phyloP scores from a whole-genome alignment of 2,329 filamentous ascomycete species.

The Penicillium sp. region DNA sequence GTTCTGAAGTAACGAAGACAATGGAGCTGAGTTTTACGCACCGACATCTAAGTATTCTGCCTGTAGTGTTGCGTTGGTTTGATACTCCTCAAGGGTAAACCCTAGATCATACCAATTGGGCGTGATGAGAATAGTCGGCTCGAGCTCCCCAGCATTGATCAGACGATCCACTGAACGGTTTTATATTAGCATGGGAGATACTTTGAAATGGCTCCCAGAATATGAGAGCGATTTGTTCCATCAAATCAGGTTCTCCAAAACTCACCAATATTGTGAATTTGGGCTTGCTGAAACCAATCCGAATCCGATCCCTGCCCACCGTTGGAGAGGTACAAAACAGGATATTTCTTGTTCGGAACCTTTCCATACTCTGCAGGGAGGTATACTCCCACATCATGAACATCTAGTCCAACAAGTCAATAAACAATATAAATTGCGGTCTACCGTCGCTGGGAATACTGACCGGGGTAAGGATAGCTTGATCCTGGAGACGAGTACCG shows the following conservation, averaged over 20 bases:
- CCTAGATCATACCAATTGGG: not conserved
- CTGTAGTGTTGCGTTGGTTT: not conserved
- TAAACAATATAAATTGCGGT: not conserved
- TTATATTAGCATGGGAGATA: not conserved
- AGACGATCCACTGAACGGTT: not conserved
- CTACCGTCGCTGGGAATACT: not conserved
- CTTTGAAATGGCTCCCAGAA: not conserved
- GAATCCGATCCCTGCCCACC: not conserved
- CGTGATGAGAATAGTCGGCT: not conserved
- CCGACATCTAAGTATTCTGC: not conserved
- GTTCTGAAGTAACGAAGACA: no score
- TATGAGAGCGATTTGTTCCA: not conserved
- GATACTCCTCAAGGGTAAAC: not conserved
- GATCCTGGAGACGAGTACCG: not conserved
- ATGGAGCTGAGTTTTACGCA: no score
- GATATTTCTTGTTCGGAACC: not conserved
- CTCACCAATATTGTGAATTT: not conserved
- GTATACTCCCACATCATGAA: not conserved
- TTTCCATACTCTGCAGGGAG: not conserved
- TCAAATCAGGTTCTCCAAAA: no score
- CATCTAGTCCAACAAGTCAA: not conserved
- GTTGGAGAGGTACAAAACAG: not conserved
- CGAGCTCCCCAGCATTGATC: not conserved
- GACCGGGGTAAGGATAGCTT: not conserved
- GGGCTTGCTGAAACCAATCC: not conserved